phyloP scores from a whole-genome alignment of 306 rosid species.

The Ceratonia siliqua region DNA sequence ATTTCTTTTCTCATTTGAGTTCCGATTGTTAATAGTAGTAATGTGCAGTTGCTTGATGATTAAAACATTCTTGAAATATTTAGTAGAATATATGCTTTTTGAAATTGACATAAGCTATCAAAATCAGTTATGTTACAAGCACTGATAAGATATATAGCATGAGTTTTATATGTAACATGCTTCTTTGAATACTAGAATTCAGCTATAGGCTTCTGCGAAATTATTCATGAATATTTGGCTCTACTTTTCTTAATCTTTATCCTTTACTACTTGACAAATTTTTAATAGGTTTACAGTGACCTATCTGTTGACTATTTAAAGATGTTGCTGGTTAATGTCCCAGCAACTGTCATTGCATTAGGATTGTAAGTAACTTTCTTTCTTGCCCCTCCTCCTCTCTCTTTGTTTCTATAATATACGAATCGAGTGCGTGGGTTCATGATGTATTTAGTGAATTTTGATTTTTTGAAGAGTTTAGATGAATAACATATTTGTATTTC shows the following conservation, averaged over 20 bases:
- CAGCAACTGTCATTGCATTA: slow-evolving; percentile 82
- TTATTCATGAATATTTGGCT: slow-evolving; percentile 17
- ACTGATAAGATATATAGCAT: background rate
- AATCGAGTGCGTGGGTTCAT: background rate
- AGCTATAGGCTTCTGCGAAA: background rate
- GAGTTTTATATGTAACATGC: slow-evolving; percentile 7
- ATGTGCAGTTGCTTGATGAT: background rate
- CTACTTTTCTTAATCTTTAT: background rate
- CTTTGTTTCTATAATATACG: slow-evolving; percentile 1
- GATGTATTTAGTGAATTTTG: too few species aligned
- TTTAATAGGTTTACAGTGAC: slow-evolving; percentile 84
- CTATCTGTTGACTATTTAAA: slow-evolving; percentile 80
- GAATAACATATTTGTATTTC: background rate
- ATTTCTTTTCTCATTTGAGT: slow-evolving; percentile 14
- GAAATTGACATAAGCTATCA: slow-evolving; percentile 9
- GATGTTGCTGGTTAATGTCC: slow-evolving; percentile 87
- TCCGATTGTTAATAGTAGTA: slow-evolving; percentile 15
- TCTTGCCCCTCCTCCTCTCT: background rate
- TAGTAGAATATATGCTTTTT: background rate
- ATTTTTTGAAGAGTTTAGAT: slow-evolving; percentile 23
- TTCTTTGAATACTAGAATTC: slow-evolving; percentile 15
- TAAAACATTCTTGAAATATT: slow-evolving; percentile 2
- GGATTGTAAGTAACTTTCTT: slow-evolving; percentile 67
- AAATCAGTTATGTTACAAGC: slow-evolving; percentile 1
- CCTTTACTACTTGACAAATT: slow-evolving; percentile 26